Percentiles rank a stretch among this genome's conserved stretches.
Conservation (phyloP, 495 filamentous ascomycete genomes). For the Penicillium turbatum region DNA sequence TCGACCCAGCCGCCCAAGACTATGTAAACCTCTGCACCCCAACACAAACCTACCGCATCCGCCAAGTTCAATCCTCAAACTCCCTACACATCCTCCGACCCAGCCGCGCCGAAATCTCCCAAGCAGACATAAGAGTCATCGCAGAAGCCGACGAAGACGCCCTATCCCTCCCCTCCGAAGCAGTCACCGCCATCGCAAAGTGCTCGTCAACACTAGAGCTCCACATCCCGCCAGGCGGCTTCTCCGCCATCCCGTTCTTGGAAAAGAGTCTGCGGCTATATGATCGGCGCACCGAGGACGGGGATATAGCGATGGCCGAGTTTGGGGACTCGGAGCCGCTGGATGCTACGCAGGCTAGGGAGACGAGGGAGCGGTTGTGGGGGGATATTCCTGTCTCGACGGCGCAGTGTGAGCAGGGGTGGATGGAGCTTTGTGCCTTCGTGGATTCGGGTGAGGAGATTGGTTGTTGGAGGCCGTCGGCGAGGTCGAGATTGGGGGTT, state of each 20-base stretch:
- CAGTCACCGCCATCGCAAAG: conserved; percentile 61
- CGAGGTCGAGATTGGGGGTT: conserved; percentile 36
- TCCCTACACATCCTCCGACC: conserved; percentile 68
- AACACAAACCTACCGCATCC: conserved; percentile 68
- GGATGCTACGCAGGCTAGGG: conserved; percentile 1
- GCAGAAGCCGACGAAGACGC: conserved; percentile 23
- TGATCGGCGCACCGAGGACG: conserved; percentile 22
- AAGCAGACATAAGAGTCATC: conserved; percentile 31
- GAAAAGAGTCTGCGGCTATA: conserved; percentile 34
- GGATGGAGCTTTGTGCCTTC: conserved; percentile 49
- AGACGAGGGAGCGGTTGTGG: conserved; percentile 28
- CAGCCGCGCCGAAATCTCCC: conserved; percentile 29
- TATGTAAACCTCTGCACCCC: conserved; percentile 71
- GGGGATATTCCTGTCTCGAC: conserved; percentile 44
- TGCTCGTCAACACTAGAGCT: conserved; percentile 73
- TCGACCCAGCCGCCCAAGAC: conserved; percentile 39
- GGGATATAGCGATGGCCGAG: conserved; percentile 17
- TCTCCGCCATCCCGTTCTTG: conserved; percentile 33
- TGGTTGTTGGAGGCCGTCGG: conserved; percentile 40
- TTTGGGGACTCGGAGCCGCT: background rate
- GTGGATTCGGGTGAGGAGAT: conserved; percentile 24
- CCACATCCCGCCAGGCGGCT: conserved; percentile 29
- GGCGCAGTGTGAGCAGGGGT: conserved; percentile 43
- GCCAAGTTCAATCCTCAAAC: conserved; percentile 90
- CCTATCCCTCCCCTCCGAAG: conserved; percentile 33